A percentile compares a stretch with the other conserved stretches of the same genome.
phyloP scores from a whole-genome alignment of 73 alveolate species.

The Tetrahymena elliotti region DNA sequence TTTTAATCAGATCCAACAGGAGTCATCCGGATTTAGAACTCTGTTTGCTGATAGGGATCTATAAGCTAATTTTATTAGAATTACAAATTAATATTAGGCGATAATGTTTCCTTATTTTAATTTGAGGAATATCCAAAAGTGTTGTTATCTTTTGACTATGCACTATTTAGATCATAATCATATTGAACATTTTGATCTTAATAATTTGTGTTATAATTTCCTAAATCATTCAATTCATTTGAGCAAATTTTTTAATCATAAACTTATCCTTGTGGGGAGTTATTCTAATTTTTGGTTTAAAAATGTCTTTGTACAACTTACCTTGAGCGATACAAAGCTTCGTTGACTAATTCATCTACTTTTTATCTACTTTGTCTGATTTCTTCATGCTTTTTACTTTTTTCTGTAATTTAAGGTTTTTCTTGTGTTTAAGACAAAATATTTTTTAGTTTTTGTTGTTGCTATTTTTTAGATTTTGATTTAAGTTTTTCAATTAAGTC shows the following conservation, averaged over 20 bases:
- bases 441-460: not conserved
- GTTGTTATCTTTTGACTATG: not conserved
- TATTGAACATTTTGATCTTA: too few relatives aligned
- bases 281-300: not conserved
- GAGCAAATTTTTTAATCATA: not conserved
- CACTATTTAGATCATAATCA: not conserved
- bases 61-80: not conserved
- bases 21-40: not conserved
- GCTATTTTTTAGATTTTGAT: not conserved
- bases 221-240: not conserved
- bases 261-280: not conserved
- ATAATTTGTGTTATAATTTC: not conserved
- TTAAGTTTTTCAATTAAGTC: not conserved
- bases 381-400: not conserved
- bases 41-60: not conserved
- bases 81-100: not conserved
- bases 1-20: not conserved
- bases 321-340: not conserved
- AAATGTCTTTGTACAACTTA: not conserved
- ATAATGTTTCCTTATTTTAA: not conserved
- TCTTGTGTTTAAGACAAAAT: not conserved
- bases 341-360: not conserved
- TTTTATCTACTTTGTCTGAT: not conserved
- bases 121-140: not conserved
- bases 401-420: not conserved